A percentile compares a stretch with the other conserved stretches of the same genome.
Evolutionary conservation across 2,329 filamentous ascomycete genomes (phyloP).

Genomic region (Colletotrichum sp.): DNA sequence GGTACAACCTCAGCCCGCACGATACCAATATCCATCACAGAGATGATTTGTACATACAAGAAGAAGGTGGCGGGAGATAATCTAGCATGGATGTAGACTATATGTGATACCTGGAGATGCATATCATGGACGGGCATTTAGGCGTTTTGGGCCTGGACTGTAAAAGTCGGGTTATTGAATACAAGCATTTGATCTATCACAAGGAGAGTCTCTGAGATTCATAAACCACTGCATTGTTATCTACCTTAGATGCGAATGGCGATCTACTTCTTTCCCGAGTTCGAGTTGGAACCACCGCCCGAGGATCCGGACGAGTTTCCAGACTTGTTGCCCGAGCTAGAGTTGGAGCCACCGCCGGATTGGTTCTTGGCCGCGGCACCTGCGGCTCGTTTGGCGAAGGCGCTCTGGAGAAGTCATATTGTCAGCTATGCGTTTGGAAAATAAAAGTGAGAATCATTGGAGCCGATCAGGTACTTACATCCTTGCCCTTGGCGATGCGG

Average conservation of each 20-base stretch:
- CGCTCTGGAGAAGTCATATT: accelerated
- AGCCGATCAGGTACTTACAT: not conserved
- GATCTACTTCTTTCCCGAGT: not conserved
- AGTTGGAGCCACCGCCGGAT: not conserved
- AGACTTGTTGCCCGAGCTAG: not conserved
- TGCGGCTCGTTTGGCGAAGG: not conserved
- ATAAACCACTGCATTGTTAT: no score
- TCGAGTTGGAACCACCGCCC: not conserved
- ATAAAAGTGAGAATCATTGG: not conserved
- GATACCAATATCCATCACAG: not conserved
- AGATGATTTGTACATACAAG: not conserved
- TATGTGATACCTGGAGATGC: not conserved
- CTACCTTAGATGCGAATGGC: not conserved
- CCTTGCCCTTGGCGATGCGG: not conserved
- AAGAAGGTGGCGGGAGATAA: not conserved
- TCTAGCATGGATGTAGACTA: not conserved
- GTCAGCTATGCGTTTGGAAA: not conserved
- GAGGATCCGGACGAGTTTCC: not conserved
- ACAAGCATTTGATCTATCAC: not conserved
- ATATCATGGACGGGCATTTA: not conserved
- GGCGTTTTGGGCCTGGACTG: not conserved
- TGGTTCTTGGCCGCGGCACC: not conserved
- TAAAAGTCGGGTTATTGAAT: not conserved
- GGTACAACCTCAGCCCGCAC: not conserved
- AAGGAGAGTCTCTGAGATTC: not conserved